Evolutionary conservation across 2,329 filamentous ascomycete genomes (phyloP).

Genomic region (Leptographium radiaticola): DNA sequence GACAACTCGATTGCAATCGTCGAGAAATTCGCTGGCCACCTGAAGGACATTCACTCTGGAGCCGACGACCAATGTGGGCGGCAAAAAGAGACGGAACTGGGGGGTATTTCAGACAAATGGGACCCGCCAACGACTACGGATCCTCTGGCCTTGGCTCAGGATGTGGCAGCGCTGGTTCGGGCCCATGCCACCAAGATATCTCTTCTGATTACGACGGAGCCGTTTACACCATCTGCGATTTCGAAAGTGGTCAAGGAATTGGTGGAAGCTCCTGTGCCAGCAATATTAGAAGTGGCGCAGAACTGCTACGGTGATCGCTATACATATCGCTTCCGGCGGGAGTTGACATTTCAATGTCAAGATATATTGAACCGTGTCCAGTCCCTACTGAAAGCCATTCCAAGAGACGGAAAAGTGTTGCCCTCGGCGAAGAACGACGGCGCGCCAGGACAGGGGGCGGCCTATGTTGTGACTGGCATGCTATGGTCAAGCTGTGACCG

Average conservation of each 20-base stretch:
- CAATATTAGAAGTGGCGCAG: slow-evolving; percentile 57
- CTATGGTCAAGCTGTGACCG: slow-evolving; percentile 78
- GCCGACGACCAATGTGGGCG: slow-evolving; percentile 3
- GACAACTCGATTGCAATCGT: slow-evolving; percentile 25
- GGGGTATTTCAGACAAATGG: background rate
- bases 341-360: slow-evolving; percentile 41
- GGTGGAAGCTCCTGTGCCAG: slow-evolving; percentile 59
- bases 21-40: slow-evolving; percentile 21
- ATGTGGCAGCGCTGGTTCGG: slow-evolving; percentile 59
- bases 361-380: slow-evolving; percentile 50
- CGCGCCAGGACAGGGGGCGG: background rate
- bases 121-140: slow-evolving; percentile 23
- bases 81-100: background rate
- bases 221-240: slow-evolving; percentile 71
- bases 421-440: slow-evolving; percentile 30
- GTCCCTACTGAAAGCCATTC: slow-evolving; percentile 46
- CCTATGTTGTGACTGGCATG: slow-evolving; percentile 56
- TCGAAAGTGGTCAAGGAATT: slow-evolving; percentile 57
- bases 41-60: slow-evolving; percentile 24
- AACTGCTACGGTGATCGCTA: slow-evolving; percentile 48
- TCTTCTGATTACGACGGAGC: slow-evolving; percentile 72
- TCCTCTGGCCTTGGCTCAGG: slow-evolving; percentile 55
- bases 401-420: slow-evolving; percentile 41
- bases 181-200: slow-evolving; percentile 82
- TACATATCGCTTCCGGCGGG: slow-evolving; percentile 38